Percentiles rank a stretch among this genome's conserved stretches.
Conservation (phyloP, 306 rosid genomes). For the Citrullus colocynthis region DNA sequence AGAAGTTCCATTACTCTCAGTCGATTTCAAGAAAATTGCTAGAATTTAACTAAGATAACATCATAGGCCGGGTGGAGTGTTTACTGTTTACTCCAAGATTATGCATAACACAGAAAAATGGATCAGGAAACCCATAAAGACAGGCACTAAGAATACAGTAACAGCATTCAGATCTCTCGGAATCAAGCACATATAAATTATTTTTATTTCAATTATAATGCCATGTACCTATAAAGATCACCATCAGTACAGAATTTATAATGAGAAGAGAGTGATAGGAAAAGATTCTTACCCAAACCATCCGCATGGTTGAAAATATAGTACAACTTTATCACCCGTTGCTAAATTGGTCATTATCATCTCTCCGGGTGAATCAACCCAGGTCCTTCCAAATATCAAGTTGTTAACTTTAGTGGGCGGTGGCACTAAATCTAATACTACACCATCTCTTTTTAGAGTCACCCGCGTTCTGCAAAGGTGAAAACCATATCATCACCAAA, state of each 20-base stretch:
- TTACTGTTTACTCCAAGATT: background rate
- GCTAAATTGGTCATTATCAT: slow-evolving; percentile 74
- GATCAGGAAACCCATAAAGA: background rate
- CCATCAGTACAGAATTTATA: background rate
- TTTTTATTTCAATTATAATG: background rate
- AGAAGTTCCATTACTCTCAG: background rate
- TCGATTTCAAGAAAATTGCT: background rate
- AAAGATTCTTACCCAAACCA: slow-evolving; percentile 69
- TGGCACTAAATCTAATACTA: slow-evolving; percentile 74
- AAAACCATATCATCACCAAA: background rate
- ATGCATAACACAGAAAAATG: background rate
- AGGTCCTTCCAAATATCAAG: slow-evolving; percentile 84
- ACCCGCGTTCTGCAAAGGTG: slow-evolving; percentile 56
- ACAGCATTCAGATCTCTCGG: background rate
- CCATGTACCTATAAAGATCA: background rate
- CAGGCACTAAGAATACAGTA: background rate
- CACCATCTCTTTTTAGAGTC: slow-evolving; percentile 72
- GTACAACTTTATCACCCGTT: slow-evolving; percentile 80
- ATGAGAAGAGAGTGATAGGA: background rate
- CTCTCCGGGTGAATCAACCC: slow-evolving; percentile 94
- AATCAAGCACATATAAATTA: background rate
- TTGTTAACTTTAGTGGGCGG: slow-evolving; percentile 92
- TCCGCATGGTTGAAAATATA: slow-evolving; percentile 90
- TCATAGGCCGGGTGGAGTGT: background rate
- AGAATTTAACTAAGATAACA: background rate